Evolutionary conservation across 2,329 filamentous ascomycete species (phyloP).

Genomic region (Trichoderma koningiopsis): DNA sequence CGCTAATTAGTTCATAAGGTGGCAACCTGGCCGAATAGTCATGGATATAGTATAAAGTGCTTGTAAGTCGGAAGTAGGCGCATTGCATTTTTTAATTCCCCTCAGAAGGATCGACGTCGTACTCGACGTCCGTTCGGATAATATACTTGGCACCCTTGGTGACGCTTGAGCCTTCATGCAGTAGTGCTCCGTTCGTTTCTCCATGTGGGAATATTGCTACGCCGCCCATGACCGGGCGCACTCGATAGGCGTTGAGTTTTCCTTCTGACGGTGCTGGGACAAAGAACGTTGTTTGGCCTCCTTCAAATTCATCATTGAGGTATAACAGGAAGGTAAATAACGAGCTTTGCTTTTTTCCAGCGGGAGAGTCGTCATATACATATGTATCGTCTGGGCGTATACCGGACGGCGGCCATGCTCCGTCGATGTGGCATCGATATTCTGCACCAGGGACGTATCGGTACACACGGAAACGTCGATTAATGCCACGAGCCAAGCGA

Average conservation of each 20-base stretch:
- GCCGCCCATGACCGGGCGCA: slow-evolving; percentile 68
- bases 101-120: slow-evolving; percentile 55
- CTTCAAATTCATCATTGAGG: slow-evolving; percentile 71
- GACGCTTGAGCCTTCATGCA: slow-evolving; percentile 73
- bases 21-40: background rate
- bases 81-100: background rate
- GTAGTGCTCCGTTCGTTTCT: slow-evolving; percentile 62
- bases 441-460: slow-evolving; percentile 73
- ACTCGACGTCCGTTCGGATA: slow-evolving; percentile 71
- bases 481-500: slow-evolving; percentile 62
- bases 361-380: slow-evolving; percentile 66
- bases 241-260: slow-evolving; percentile 67
- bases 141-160: slow-evolving; percentile 68
- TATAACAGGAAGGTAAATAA: slow-evolving; percentile 71
- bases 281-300: slow-evolving; percentile 72
- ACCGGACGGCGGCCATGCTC: slow-evolving; percentile 72
- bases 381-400: slow-evolving; percentile 61
- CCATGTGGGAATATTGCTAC: slow-evolving; percentile 72
- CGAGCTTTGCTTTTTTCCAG: slow-evolving; percentile 62
- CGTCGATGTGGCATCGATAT: slow-evolving; percentile 71
- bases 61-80: background rate
- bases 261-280: slow-evolving; percentile 65
- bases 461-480: slow-evolving; percentile 71
- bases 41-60: background rate
- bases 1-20: background rate